Evolutionary conservation across 2,329 filamentous ascomycete genomes (phyloP), one percentile per base, ranked within the genome.

Genomic region (Hysterium pulicare): DNA sequence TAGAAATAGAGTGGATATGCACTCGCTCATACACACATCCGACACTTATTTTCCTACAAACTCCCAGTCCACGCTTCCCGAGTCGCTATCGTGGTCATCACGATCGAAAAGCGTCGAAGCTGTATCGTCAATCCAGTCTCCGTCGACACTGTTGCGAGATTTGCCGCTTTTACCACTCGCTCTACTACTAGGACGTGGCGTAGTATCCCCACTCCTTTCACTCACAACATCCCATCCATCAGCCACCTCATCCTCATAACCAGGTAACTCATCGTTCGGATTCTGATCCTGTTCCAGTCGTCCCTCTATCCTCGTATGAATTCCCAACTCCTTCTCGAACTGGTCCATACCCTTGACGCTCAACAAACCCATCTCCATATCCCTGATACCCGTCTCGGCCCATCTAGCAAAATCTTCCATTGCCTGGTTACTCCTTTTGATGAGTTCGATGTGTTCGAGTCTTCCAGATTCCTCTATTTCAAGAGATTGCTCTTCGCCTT

Each of bases 171-270:
- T n/a, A n/a, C n/a, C n/a, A n/a, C n/a, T n/a, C n/a, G n/a, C n/a
- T n/a, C n/a, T n/a, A n/a, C n/a, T n/a, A n/a, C n/a, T n/a, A n/a
- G n/a, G n/a, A n/a, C n/a, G n/a, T 21, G 41, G 40, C 1, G 46
- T 47, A 21, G 26, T 41, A 20, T 42, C 21, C 16, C 40, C 46
- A 36, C 48, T 50, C 20, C 26, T 21, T 16, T 44, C 30, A 36
- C 48, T 48, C 5, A 53, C 33, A 15, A 53, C 13, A 17, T 51
- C 48, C 50, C 50, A 53, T 15, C 48, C 48, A 10, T 46, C 45
- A 20, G 23, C 16, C 9, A 32, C 30, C 5, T 19, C 3, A 30
- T 44, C 28, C 21, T 37, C 24, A 4, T 22, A 13, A 8, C 13
- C 21, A 5, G 24, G 23, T 17, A 24, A 16, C 5, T 31, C n/a